phyloP scores from a whole-genome alignment of 495 filamentous ascomycete species.

The Aspergillus wentii region DNA sequence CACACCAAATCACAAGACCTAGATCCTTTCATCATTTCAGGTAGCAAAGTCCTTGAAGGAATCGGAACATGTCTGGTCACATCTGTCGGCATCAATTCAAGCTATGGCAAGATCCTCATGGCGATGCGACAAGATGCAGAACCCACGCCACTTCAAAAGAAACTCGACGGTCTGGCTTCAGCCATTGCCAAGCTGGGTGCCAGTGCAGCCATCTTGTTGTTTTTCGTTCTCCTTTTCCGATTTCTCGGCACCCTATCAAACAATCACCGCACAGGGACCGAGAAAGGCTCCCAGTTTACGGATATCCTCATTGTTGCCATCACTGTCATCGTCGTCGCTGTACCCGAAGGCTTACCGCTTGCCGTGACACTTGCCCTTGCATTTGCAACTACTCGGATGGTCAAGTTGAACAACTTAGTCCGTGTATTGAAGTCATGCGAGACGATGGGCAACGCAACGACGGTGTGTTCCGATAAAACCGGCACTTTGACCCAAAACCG shows the following conservation, averaged over 20 bases:
- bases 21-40: conserved; percentile 69
- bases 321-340: conserved; percentile 60
- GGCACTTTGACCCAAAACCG: conserved; percentile 79
- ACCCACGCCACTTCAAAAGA: conserved; percentile 76
- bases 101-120: conserved; percentile 82
- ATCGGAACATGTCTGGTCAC: conserved; percentile 75
- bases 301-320: conserved; percentile 56
- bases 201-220: conserved; percentile 71
- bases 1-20: conserved; percentile 1
- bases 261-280: conserved; percentile 43
- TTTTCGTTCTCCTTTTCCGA: conserved; percentile 74
- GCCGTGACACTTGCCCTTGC: conserved; percentile 52
- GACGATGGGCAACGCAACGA: conserved; percentile 81
- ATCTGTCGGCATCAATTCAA: conserved; percentile 72
- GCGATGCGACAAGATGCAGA: conserved; percentile 75
- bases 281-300: conserved; percentile 59
- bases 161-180: conserved; percentile 73
- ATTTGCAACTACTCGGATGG: conserved; percentile 56
- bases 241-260: conserved; percentile 58
- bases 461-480: conserved; percentile 91
- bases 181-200: conserved; percentile 79
- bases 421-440: conserved; percentile 65
- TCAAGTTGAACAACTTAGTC: conserved; percentile 56
- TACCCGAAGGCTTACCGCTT: conserved; percentile 62
- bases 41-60: conserved; percentile 78